A percentile compares a stretch with the other conserved stretches of the same genome.
Conservation (phyloP, 768 basidiomycete genomes). For the Calocybe indica region DNA sequence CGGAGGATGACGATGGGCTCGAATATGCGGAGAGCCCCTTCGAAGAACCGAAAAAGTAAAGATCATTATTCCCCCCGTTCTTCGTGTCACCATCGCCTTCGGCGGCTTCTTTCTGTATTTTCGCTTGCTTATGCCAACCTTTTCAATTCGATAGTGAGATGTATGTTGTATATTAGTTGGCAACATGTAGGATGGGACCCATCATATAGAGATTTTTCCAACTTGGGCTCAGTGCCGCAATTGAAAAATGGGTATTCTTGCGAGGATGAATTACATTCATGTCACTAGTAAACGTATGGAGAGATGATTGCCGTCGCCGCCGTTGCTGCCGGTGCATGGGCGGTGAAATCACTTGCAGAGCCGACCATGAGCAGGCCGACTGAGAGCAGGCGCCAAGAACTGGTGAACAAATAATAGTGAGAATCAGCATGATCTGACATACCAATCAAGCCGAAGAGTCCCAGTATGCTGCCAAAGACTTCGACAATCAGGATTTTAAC, state of each 20-base stretch:
- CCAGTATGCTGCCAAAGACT: slow-evolving; percentile 88
- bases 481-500: slow-evolving; percentile 97
- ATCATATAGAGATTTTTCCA: too few relatives aligned
- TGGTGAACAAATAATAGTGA: neutral
- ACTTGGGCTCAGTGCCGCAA: too few relatives aligned
- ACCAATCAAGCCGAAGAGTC: slow-evolving; percentile 92
- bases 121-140: neutral
- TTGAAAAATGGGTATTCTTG: too few relatives aligned
- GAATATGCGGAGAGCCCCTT: slow-evolving; percentile 77
- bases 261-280: too few relatives aligned
- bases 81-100: neutral
- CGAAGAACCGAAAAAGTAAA: slow-evolving; percentile 37
- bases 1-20: slow-evolving; percentile 44
- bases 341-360: slow-evolving; percentile 52
- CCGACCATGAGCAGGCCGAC: slow-evolving; percentile 81
- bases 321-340: slow-evolving; percentile 25
- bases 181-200: too few relatives aligned
- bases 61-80: neutral
- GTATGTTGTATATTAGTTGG: neutral
- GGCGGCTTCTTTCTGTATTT: neutral
- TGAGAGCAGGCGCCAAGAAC: slow-evolving; percentile 17
- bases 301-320: slow-evolving; percentile 27
- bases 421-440: slow-evolving; percentile 21
- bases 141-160: neutral
- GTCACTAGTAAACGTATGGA: slow-evolving; percentile 29